Evolutionary conservation across 2,329 filamentous ascomycete genomes (phyloP), one percentile per base, ranked within the genome.

Genomic region (Monilinia aucupariae): DNA sequence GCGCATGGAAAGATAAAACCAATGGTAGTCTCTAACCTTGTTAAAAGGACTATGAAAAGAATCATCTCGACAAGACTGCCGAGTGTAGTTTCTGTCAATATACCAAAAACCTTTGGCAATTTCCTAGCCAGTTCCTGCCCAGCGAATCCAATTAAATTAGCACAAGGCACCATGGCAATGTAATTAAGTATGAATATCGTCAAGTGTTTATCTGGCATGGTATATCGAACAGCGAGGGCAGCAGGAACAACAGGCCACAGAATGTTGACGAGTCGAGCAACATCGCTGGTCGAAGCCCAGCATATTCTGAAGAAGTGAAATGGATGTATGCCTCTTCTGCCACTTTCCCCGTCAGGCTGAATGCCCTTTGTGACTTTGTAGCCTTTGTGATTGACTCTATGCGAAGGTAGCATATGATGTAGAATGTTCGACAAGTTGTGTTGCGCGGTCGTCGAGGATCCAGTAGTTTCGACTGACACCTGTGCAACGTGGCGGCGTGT

Each of bases 21-120:
- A 37, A n/a, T 13, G 9, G n/a, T 4, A 34, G 9, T 59, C 22
- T 32, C 60, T 49, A 56, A 63, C 2, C 78, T 75, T 13, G 74
- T 74, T 5, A 94, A 80, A 51, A 96, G 77, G 2, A 92, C 83
- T 79, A 93, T 88, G 76, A 96, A 94, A 37, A 96, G 78, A 53
- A 96, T 83, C 63, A 96, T 87, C 73, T 96, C 91, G 59, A 94
- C 90, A 12, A 92, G 76, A 0, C 89, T 90, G 2, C 88, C 89
- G 59, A 92, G 75, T 69, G 82, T 85, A 1, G 82, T 85, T 71
- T 87, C 84, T 20, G 80, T 73, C 65, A 90, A 74, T 13, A 89
- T 81, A 32, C 86, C 87, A 55, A 86, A 75, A 10, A 91, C 88
- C 70, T 90, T 90, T 39, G 88, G 89, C 63, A 93, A 76, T 76